Evolutionary conservation across 805 yeast species (phyloP), one percentile per base, ranked within the genome.

Genomic region (Yamadazyma laniorum): DNA sequence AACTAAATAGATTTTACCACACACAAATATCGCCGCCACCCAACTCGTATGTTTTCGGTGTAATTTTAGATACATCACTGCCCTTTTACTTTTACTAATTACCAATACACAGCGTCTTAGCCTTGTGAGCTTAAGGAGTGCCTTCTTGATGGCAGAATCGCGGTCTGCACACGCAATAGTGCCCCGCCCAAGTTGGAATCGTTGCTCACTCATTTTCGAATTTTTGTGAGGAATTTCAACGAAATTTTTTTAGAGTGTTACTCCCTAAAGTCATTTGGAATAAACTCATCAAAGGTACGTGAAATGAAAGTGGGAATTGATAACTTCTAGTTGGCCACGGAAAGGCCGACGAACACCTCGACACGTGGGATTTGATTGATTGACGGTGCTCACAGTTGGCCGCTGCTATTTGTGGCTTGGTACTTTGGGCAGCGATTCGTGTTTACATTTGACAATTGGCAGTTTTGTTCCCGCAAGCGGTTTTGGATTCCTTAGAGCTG

Each of bases 171-270:
- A 32, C 35, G 22, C 35, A 25, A 14, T 18, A 14, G 36, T 25
- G 23, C 13, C 18, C 17, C 31, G 18, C 36, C 16, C 29, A 19
- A 15, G 18, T 34, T 35, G 16, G 19, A 16, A 13, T 30, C 32
- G n/a, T 37, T 37, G 41, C 41, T 37, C 41, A 37, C 41, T 37
- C 41, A 32, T 37, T 37, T 37, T 32, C 32, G 13, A 27, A 17
- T 15, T 9, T 13, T 11, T 21, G 13, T 13, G 16, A 16, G 31
- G 18, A 28, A 28, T 11, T 37, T 37, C 41, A 37, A 37, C 40
- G 40, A 37, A 37, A 18, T 37, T 37, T 37, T 37, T 37, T 31
- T 27, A 34, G 26, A 18, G 32, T 26, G 29, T 15, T 28, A 35
- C 39, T 35, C 39, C 39, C 32, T 35, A 29, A 34, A 35, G 39